These are phyloP conservation scores for Arachis hypogaea DNA, from an alignment of 306 rosid species.

Conservation along the genomic window DNA sequence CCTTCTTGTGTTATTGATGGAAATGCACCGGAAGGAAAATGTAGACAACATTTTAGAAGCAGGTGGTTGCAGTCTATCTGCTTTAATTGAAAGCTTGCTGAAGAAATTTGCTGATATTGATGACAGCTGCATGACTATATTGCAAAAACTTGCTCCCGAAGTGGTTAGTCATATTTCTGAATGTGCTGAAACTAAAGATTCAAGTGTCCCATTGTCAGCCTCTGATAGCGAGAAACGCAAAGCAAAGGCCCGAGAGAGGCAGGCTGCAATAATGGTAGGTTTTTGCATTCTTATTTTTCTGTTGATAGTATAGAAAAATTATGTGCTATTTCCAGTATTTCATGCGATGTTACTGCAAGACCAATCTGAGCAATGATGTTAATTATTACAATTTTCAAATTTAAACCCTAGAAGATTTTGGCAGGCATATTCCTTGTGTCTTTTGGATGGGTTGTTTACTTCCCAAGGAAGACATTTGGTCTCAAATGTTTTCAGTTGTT, in stretches of 20 bases:
- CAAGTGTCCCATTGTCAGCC: slow-evolving; percentile 43
- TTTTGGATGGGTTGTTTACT: slow-evolving; percentile 24
- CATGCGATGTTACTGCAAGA: slow-evolving; percentile 22
- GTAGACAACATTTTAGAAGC: slow-evolving; percentile 57
- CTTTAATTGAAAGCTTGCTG: slow-evolving; percentile 71
- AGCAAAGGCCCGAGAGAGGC: slow-evolving; percentile 95
- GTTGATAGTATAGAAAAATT: slow-evolving; percentile 12
- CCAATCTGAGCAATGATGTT: slow-evolving; percentile 8
- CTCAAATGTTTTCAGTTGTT: slow-evolving; percentile 15
- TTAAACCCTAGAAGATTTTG: slow-evolving; percentile 24
- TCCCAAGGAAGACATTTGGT: slow-evolving; percentile 30
- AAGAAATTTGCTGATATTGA: slow-evolving; percentile 89
- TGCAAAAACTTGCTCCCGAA: slow-evolving; percentile 83
- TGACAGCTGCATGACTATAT: slow-evolving; percentile 62
- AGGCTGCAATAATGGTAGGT: slow-evolving; percentile 86
- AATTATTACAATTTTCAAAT: neutral
- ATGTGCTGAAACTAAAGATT: slow-evolving; percentile 49
- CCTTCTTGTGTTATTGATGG: slow-evolving; percentile 83
- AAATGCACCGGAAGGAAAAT: slow-evolving; percentile 63
- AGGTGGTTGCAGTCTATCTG: slow-evolving; percentile 68
- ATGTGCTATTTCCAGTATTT: slow-evolving; percentile 8
- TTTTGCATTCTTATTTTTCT: slow-evolving; percentile 24
- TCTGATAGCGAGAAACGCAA: slow-evolving; percentile 90
- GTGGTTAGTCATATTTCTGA: slow-evolving; percentile 56
- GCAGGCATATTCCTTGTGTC: slow-evolving; percentile 13